These are phyloP conservation scores for Achaetomiella virescens DNA, from an alignment of 495 filamentous ascomycete species.

Conservation along the genomic window DNA sequence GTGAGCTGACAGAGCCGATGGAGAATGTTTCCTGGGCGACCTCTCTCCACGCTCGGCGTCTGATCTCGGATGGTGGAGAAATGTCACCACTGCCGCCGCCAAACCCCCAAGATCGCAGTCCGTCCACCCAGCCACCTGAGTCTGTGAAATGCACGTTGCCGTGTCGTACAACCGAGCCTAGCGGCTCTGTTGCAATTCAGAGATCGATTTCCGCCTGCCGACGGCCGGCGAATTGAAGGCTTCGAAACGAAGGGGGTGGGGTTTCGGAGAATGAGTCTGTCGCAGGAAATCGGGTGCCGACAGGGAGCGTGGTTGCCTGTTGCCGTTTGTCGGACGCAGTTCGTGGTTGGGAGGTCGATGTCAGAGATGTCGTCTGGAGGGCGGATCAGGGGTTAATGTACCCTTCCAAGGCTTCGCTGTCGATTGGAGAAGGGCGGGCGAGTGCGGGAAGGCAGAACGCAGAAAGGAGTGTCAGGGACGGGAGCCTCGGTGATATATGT, in stretches of 20 bases:
- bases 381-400: constrained; percentile 24
- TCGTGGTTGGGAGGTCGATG: constrained; percentile 11
- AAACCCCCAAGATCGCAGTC: not conserved
- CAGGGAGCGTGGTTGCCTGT: not conserved
- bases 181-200: not conserved
- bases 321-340: not conserved
- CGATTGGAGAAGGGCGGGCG: constrained; percentile 24
- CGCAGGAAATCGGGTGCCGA: not conserved
- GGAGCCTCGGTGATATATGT: constrained; percentile 9
- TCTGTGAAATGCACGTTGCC: not conserved
- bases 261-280: constrained; percentile 1
- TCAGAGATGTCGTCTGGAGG: constrained; percentile 27
- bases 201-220: not conserved
- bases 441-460: constrained; percentile 15
- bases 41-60: not conserved
- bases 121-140: not conserved
- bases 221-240: not conserved
- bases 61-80: not conserved
- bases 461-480: constrained; percentile 11
- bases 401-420: constrained; percentile 17
- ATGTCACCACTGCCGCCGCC: not conserved
- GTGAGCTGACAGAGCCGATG: too few relatives aligned
- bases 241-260: not conserved
- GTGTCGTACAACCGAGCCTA: not conserved
- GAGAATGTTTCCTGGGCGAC: not conserved